phyloP scores from a whole-genome alignment of 2,329 filamentous ascomycete genomes.

The Penicillium sp. region DNA sequence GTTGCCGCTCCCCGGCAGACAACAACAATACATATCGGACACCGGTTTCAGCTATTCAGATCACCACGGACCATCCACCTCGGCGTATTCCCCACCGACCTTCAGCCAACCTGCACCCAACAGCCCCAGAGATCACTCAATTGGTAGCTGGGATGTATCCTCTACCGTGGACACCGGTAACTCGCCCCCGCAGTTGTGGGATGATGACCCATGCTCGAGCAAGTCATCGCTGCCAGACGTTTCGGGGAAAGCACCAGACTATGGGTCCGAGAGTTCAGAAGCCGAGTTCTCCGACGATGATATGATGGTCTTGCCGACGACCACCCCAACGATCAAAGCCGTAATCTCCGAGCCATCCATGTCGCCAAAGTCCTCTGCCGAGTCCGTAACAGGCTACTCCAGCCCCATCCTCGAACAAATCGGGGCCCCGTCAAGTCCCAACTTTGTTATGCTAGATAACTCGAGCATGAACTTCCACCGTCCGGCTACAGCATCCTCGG shows the following conservation, averaged over 20 bases:
- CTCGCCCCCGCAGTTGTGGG: slow-evolving; percentile 41
- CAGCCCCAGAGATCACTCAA: slow-evolving; percentile 30
- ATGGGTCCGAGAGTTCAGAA: slow-evolving; percentile 23
- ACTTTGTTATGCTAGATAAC: slow-evolving; percentile 29
- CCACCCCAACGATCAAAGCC: slow-evolving; percentile 40
- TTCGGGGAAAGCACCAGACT: slow-evolving; percentile 24
- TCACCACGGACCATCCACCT: slow-evolving; percentile 29
- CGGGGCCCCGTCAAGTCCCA: slow-evolving; percentile 42
- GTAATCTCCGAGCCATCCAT: slow-evolving; percentile 35
- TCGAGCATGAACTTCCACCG: slow-evolving; percentile 41
- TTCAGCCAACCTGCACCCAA: slow-evolving; percentile 28
- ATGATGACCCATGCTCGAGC: slow-evolving; percentile 40
- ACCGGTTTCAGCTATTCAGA: slow-evolving; percentile 36
- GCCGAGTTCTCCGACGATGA: slow-evolving; percentile 37
- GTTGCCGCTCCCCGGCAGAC: slow-evolving; percentile 42
- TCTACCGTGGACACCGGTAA: slow-evolving; percentile 39
- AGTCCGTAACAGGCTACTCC: slow-evolving; percentile 33
- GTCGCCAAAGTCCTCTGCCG: slow-evolving; percentile 25
- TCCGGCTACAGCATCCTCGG: slow-evolving; percentile 32
- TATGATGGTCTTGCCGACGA: slow-evolving; percentile 32
- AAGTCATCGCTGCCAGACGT: slow-evolving; percentile 36
- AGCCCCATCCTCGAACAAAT: slow-evolving; percentile 45
- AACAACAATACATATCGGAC: slow-evolving; percentile 33
- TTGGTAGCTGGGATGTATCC: slow-evolving; percentile 38
- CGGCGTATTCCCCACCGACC: slow-evolving; percentile 31